A percentile compares a stretch with the other conserved stretches of the same genome.
These are phyloP conservation scores for Hyaloscypha variabilis DNA, from an alignment of 495 filamentous ascomycete genomes.

Conservation along the genomic window DNA sequence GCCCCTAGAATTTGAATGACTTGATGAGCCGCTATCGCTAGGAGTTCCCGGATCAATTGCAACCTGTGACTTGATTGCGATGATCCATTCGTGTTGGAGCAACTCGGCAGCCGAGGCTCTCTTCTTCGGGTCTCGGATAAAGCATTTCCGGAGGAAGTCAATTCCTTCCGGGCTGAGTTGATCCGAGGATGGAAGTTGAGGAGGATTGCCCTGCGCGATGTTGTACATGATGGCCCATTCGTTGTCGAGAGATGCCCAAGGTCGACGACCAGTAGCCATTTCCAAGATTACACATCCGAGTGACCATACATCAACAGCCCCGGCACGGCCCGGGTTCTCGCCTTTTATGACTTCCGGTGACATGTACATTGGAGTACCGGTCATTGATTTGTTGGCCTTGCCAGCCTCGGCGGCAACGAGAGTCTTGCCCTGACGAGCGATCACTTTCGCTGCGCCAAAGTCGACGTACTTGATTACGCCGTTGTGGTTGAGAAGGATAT, in stretches of 20 bases:
- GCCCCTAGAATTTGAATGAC: constrained; percentile 22
- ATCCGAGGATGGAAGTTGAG: constrained; percentile 76
- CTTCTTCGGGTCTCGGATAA: constrained; percentile 79
- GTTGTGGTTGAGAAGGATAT: constrained; percentile 95
- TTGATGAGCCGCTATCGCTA: constrained; percentile 40
- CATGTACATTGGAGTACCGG: constrained; percentile 99
- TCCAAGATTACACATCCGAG: constrained; percentile 96
- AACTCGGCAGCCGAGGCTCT: constrained; percentile 85
- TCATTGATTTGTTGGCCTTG: constrained; percentile 88
- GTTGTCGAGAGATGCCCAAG: constrained; percentile 97
- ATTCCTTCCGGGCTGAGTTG: constrained; percentile 84
- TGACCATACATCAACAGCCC: constrained; percentile 97
- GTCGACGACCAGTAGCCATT: constrained; percentile 93
- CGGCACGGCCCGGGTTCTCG: constrained; percentile 68
- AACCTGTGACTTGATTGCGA: constrained; percentile 56
- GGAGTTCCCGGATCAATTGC: constrained; percentile 54
- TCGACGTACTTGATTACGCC: constrained; percentile 99
- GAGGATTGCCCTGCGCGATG: constrained; percentile 94
- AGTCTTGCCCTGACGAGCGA: constrained; percentile 91
- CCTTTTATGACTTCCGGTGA: constrained; percentile 98
- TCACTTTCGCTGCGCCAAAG: constrained; percentile 97
- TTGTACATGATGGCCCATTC: constrained; percentile 99
- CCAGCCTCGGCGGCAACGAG: constrained; percentile 63
- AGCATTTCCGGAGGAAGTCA: constrained; percentile 87
- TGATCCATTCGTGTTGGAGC: constrained; percentile 96